Conservation (phyloP, 2,329 filamentous ascomycete genomes). For the Aureobasidium sp. region DNA sequence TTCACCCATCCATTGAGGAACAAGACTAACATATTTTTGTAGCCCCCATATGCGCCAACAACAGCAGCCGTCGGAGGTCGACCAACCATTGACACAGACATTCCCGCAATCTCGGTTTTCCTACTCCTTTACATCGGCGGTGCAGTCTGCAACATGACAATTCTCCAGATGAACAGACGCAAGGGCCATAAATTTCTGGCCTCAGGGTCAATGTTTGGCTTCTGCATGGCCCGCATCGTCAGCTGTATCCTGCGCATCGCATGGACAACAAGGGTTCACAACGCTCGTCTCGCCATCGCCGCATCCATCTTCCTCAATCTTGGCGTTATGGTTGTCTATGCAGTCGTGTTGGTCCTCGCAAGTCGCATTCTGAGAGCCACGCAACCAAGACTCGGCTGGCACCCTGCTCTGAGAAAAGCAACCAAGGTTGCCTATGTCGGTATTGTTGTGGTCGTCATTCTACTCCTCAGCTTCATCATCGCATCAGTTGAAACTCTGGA, state of each 20-base stretch:
- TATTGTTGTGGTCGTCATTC: conserved; percentile 16
- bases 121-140: conserved; percentile 32
- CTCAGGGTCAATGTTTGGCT: conserved; percentile 32
- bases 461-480: conserved; percentile 23
- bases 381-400: conserved; percentile 21
- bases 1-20: not conserved
- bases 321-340: conserved; percentile 25
- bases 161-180: conserved; percentile 31
- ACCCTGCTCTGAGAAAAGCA: conserved; percentile 13
- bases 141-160: conserved; percentile 34
- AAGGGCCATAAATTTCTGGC: conserved; percentile 35
- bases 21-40: not conserved
- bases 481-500: conserved; percentile 23
- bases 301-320: conserved; percentile 25
- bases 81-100: conserved; percentile 29
- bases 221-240: conserved; percentile 35
- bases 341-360: conserved; percentile 24
- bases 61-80: conserved; percentile 29
- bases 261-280: conserved; percentile 22
- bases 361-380: conserved; percentile 15
- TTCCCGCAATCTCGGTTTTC: conserved; percentile 34
- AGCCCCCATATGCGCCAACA: conserved; percentile 21
- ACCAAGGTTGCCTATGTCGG: not conserved
- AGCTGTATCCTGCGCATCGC: conserved; percentile 31
- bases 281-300: conserved; percentile 24